Percentiles rank a stretch among this genome's conserved stretches.
Evolutionary conservation across 1,139 yeast species (phyloP).

Genomic region (Kodamaea arcana): DNA sequence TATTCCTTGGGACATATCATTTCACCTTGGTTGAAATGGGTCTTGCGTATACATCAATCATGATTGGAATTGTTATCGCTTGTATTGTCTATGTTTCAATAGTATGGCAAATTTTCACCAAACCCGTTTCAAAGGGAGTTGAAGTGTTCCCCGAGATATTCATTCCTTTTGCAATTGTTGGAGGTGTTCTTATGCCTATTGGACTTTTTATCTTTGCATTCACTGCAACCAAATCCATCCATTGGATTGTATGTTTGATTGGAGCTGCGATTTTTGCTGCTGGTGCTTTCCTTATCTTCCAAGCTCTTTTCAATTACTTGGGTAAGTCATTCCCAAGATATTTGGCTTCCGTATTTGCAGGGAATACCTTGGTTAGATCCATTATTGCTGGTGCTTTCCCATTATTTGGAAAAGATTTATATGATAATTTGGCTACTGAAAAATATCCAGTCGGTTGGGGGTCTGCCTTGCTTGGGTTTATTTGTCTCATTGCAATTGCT

Average conservation of each 20-base stretch:
- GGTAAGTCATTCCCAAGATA: constrained; percentile 34
- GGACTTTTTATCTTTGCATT: constrained; percentile 50
- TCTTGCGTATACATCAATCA: constrained; percentile 39
- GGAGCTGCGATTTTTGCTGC: constrained; percentile 38
- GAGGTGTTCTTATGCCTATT: constrained; percentile 37
- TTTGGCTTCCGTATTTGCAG: constrained; percentile 58
- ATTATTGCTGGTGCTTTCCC: constrained; percentile 61
- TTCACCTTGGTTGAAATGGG: constrained; percentile 53
- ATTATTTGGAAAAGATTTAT: constrained; percentile 53
- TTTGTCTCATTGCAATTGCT: constrained; percentile 36
- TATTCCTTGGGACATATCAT: constrained; percentile 38
- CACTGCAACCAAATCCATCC: constrained; percentile 37
- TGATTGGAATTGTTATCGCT: constrained; percentile 39
- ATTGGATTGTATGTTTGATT: constrained; percentile 43
- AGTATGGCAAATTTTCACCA: constrained; percentile 21
- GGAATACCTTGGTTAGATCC: constrained; percentile 50
- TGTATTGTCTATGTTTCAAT: constrained; percentile 22
- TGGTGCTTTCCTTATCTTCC: constrained; percentile 40
- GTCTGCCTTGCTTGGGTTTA: constrained; percentile 42
- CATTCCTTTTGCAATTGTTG: constrained; percentile 41
- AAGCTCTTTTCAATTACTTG: constrained; percentile 33
- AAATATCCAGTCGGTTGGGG: constrained; percentile 59
- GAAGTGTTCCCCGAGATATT: constrained; percentile 37
- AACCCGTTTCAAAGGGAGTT: constrained; percentile 19
- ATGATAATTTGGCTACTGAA: constrained; percentile 37